These are phyloP conservation scores for Colletotrichum cuscutae DNA, from an alignment of 2,329 filamentous ascomycete species.

Conservation along the genomic window DNA sequence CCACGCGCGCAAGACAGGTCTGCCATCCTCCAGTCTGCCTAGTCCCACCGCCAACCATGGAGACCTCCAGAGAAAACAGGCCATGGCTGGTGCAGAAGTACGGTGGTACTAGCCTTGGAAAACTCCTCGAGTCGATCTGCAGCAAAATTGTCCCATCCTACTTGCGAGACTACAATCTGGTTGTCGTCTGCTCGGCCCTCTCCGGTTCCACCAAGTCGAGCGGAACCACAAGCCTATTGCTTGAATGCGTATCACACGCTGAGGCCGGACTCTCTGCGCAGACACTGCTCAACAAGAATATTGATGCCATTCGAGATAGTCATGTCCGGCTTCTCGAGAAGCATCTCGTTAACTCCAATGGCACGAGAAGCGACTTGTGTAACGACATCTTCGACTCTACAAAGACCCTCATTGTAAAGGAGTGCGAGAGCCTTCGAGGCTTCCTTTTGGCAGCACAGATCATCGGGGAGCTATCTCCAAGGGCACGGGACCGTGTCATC, in stretches of 20 bases:
- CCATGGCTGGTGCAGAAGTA: conserved; percentile 94
- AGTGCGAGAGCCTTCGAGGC: conserved; percentile 84
- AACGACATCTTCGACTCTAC: conserved; percentile 83
- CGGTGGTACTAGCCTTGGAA: conserved; percentile 93
- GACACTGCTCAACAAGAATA: conserved; percentile 24
- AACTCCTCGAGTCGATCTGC: conserved; percentile 79
- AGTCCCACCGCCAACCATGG: conserved; percentile 17
- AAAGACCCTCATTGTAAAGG: conserved; percentile 69
- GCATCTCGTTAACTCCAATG: conserved; percentile 73
- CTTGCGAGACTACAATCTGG: conserved; percentile 72
- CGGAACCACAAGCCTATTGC: conserved; percentile 91
- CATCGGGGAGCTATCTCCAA: conserved; percentile 78
- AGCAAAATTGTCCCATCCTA: conserved; percentile 29
- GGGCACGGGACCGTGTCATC: conserved; percentile 86
- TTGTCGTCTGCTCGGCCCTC: conserved; percentile 93
- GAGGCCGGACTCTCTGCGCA: conserved; percentile 52
- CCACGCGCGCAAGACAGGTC: neutral
- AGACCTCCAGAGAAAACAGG: conserved; percentile 48
- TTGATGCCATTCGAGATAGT: conserved; percentile 7
- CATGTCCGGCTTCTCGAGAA: conserved; percentile 26
- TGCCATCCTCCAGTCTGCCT: neutral
- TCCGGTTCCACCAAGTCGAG: conserved; percentile 94
- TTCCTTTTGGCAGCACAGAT: conserved; percentile 74
- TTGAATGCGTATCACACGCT: conserved; percentile 25
- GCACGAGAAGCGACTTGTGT: conserved; percentile 82